These are phyloP conservation scores for Elaeagnus macrophylla DNA, from an alignment of 306 rosid genomes.

Conservation along the genomic window DNA sequence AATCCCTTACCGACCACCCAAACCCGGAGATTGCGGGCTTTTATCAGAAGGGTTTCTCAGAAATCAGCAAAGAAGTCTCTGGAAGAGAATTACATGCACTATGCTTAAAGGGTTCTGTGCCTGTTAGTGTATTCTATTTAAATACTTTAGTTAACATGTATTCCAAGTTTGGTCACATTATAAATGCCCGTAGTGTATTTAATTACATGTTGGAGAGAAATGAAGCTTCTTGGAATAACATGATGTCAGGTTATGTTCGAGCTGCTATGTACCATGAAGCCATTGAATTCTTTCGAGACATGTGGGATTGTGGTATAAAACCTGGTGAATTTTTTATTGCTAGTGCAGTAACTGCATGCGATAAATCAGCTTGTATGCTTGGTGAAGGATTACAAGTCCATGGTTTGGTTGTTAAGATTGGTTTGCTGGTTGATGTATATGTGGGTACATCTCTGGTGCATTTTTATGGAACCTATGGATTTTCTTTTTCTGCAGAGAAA, in stretches of 20 bases:
- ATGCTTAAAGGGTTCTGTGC: slow-evolving; percentile 47
- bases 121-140: slow-evolving; percentile 34
- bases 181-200: slow-evolving; percentile 44
- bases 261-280: slow-evolving; percentile 45
- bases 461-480: slow-evolving; percentile 52
- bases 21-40: slow-evolving; percentile 58
- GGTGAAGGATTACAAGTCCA: slow-evolving; percentile 65
- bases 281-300: slow-evolving; percentile 44
- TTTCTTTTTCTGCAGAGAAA: slow-evolving; percentile 35
- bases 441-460: slow-evolving; percentile 79
- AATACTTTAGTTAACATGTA: slow-evolving; percentile 74
- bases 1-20: slow-evolving; percentile 39
- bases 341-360: slow-evolving; percentile 73
- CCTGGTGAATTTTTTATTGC: slow-evolving; percentile 60
- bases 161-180: slow-evolving; percentile 41
- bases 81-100: slow-evolving; percentile 71
- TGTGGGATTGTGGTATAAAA: slow-evolving; percentile 30
- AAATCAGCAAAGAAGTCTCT: slow-evolving; percentile 37
- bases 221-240: slow-evolving; percentile 84
- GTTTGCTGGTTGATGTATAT: slow-evolving; percentile 54
- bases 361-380: slow-evolving; percentile 53
- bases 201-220: slow-evolving; percentile 53
- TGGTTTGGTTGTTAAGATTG: slow-evolving; percentile 48
- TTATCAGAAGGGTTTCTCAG: slow-evolving; percentile 64
- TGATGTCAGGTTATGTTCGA: slow-evolving; percentile 72